These are phyloP conservation scores for Dactylellina sp. DNA, from an alignment of 2,329 filamentous ascomycete species.

Conservation along the genomic window DNA sequence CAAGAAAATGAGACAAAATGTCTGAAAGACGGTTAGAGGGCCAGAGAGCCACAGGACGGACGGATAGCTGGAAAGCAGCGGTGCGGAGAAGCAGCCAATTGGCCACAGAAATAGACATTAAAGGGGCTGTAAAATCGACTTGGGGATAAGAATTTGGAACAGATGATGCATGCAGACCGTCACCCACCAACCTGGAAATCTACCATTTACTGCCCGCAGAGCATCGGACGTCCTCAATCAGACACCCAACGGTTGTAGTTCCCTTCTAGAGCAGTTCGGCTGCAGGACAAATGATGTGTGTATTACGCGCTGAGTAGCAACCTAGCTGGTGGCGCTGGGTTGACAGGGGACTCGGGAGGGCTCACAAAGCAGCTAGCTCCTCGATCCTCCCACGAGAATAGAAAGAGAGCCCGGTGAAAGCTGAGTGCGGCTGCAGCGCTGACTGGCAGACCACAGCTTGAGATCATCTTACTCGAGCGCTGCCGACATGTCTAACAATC, in stretches of 20 bases:
- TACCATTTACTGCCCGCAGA: constrained; percentile 28
- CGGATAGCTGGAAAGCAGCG: constrained; percentile 24
- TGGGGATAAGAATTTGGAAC: constrained; percentile 7
- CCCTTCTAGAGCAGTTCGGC: constrained; percentile 41
- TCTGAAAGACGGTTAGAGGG: constrained; percentile 7
- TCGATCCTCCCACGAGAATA: constrained; percentile 2
- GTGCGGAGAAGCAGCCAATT: constrained; percentile 36
- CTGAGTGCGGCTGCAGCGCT: constrained; percentile 1
- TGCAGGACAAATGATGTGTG: constrained; percentile 43
- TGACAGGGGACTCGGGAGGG: constrained; percentile 36
- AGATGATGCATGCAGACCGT: constrained; percentile 11
- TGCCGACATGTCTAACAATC: constrained; percentile 9
- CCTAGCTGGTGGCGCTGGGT: constrained; percentile 47
- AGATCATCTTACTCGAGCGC: constrained; percentile 17
- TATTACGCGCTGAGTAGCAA: constrained; percentile 49
- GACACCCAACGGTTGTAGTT: constrained; percentile 41
- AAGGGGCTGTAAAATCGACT: constrained; percentile 32
- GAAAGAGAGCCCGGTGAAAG: constrained; percentile 1
- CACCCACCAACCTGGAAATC: constrained; percentile 47
- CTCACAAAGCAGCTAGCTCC: constrained; percentile 6
- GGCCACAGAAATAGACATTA: constrained; percentile 16
- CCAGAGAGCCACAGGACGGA: no score
- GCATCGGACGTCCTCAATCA: constrained; percentile 45
- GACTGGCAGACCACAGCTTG: not conserved
- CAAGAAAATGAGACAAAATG: constrained; percentile 46